Evolutionary conservation across 306 rosid species (phyloP).

Genomic region (Phaseolus lunatus): DNA sequence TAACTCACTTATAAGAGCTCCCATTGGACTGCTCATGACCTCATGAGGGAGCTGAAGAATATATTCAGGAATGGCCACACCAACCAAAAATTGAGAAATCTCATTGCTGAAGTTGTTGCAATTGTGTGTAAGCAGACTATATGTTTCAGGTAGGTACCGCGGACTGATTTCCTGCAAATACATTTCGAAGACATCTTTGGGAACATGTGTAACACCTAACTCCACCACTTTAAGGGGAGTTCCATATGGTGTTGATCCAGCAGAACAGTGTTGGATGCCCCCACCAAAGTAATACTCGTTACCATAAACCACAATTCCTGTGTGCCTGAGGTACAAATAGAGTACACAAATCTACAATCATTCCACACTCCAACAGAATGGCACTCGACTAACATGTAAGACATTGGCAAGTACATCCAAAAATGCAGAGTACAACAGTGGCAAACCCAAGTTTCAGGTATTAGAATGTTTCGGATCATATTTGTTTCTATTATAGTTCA

Average conservation of each 20-base stretch:
- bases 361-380: not conserved
- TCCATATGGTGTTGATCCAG: constrained; percentile 87
- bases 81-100: constrained; percentile 91
- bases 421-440: not conserved
- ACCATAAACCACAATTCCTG: constrained; percentile 90
- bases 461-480: not conserved
- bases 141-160: constrained; percentile 78
- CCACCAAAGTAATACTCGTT: constrained; percentile 95
- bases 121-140: constrained; percentile 82
- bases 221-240: constrained; percentile 78
- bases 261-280: constrained; percentile 77
- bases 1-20: constrained; percentile 74
- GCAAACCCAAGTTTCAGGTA: not conserved
- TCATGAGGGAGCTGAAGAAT: constrained; percentile 89
- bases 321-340: constrained; percentile 68
- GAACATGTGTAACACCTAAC: constrained; percentile 85
- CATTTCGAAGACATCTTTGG: constrained; percentile 83
- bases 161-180: constrained; percentile 89
- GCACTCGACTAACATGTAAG: not conserved
- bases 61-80: constrained; percentile 76
- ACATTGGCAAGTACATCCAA: not conserved
- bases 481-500: not conserved
- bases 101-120: constrained; percentile 97
- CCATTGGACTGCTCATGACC: constrained; percentile 94
- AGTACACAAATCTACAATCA: not conserved